These are phyloP conservation scores for Escallonia herrerae DNA, from an alignment of 129 eudicot species.

Conservation along the genomic window DNA sequence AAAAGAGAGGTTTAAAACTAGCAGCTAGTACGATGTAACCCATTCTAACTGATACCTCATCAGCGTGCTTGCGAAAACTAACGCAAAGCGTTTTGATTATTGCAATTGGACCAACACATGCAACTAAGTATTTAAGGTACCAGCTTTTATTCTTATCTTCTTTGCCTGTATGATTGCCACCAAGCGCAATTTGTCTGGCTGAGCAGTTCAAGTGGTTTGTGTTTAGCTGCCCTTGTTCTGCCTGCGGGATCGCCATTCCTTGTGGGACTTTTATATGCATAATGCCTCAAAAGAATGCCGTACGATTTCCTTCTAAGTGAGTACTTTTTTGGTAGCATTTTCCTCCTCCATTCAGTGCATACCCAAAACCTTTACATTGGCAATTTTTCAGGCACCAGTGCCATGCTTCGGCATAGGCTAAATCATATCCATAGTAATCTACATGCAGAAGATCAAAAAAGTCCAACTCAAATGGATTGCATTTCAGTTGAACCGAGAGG, in stretches of 20 bases:
- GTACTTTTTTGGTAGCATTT: not conserved
- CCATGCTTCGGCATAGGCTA: not conserved
- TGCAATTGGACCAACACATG: not conserved
- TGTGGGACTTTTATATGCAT: not conserved
- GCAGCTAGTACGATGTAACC: not conserved
- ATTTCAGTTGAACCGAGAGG: not conserved
- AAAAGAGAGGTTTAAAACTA: not conserved
- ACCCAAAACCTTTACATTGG: not conserved
- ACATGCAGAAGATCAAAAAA: not conserved
- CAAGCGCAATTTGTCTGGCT: not conserved
- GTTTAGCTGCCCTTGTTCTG: not conserved
- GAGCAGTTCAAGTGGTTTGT: not conserved
- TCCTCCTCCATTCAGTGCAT: not conserved
- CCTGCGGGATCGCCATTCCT: not conserved
- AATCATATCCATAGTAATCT: not conserved
- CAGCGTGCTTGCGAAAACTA: not conserved
- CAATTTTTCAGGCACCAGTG: not conserved
- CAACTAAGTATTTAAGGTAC: not conserved
- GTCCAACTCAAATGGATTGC: not conserved
- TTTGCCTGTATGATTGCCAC: conserved; percentile 1
- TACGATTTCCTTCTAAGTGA: not conserved
- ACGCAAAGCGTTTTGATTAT: not conserved
- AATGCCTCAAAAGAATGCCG: not conserved
- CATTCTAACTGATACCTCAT: not conserved
- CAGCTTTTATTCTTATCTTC: not conserved